Conservation (phyloP, 257 asterid genomes). For the Fraxinus americana region DNA sequence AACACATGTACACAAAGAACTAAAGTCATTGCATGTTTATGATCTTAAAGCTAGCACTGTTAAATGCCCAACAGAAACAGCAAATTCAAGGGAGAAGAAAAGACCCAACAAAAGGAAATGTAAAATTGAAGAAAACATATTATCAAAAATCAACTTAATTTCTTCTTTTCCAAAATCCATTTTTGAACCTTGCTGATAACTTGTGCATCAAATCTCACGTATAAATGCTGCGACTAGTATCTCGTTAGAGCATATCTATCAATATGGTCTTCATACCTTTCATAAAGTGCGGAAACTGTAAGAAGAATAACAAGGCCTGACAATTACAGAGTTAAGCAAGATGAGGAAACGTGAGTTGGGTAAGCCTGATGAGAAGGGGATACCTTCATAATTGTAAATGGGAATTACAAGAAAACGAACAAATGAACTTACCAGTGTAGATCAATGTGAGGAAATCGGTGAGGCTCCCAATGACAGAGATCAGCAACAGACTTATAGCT, state of each 20-base stretch:
- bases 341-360: neutral
- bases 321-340: conserved; percentile 13
- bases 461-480: conserved; percentile 57
- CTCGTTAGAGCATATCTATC: conserved; percentile 38
- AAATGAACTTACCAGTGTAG: conserved; percentile 55
- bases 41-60: neutral
- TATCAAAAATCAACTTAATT: conserved; percentile 47
- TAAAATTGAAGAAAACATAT: neutral
- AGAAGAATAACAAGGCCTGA: conserved; percentile 66
- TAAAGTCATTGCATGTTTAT: neutral
- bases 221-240: conserved; percentile 40
- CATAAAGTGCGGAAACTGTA: conserved; percentile 73
- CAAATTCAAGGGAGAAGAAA: neutral
- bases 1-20: neutral
- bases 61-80: neutral
- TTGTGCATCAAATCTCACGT: conserved; percentile 48
- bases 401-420: conserved; percentile 4
- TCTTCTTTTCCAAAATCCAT: conserved; percentile 65
- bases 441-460: conserved; percentile 57
- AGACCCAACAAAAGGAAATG: neutral
- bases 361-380: neutral
- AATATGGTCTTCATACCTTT: conserved; percentile 58
- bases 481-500: conserved; percentile 42
- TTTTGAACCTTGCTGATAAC: conserved; percentile 40
- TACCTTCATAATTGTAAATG: neutral